Evolutionary conservation across 2,329 filamentous ascomycete species (phyloP).

Genomic region (Simplicillium aogashimaense): DNA sequence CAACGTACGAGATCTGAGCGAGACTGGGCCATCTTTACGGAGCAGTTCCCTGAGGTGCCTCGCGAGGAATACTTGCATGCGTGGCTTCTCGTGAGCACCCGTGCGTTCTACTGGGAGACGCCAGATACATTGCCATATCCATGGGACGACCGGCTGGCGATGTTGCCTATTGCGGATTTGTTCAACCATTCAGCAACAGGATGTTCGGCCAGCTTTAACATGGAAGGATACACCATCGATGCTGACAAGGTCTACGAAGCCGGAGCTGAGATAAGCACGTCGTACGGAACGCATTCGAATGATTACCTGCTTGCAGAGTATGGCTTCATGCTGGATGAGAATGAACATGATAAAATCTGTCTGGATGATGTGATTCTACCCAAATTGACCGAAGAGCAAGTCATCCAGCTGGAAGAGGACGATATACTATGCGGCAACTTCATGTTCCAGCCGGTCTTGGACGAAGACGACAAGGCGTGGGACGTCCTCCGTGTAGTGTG

Average conservation of each 20-base stretch:
- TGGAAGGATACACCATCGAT: conserved; percentile 42
- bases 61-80: conserved; percentile 30
- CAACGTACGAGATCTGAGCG: conserved; percentile 36
- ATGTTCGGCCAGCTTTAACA: conserved; percentile 41
- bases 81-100: conserved; percentile 46
- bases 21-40: conserved; percentile 26
- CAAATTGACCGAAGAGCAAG: conserved; percentile 24
- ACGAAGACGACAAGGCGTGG: no score
- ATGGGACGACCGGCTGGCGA: conserved; percentile 47
- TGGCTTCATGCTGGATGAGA: conserved; percentile 38
- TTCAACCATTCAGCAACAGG: conserved; percentile 45
- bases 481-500: no score
- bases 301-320: conserved; percentile 66
- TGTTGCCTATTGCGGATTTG: conserved; percentile 59
- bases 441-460: conserved; percentile 8
- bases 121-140: conserved; percentile 24
- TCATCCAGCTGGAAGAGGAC: conserved; percentile 27
- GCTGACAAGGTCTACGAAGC: conserved; percentile 38
- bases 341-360: conserved; percentile 37
- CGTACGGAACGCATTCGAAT: conserved; percentile 61
- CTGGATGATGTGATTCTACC: conserved; percentile 38
- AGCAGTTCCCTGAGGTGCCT: conserved; percentile 17
- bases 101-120: conserved; percentile 42
- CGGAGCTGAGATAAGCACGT: conserved; percentile 58
- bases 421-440: conserved; percentile 43